Percentiles rank a stretch among this genome's conserved stretches.
Conservation (phyloP, 805 yeast species). For the Lachancea thermotolerans region DNA sequence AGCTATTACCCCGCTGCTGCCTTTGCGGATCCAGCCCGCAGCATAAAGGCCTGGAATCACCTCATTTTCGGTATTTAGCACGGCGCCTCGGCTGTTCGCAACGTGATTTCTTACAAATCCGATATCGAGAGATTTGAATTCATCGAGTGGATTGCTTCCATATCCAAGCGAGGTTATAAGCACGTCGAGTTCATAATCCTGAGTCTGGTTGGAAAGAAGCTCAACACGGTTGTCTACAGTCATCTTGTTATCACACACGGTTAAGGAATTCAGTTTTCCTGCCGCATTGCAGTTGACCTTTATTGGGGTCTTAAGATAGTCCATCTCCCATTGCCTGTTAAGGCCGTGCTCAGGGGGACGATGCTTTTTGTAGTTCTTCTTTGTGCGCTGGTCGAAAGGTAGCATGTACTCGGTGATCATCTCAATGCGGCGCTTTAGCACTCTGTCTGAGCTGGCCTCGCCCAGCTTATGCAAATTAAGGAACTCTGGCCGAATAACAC, state of each 20-base stretch:
- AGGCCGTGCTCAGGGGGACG: slow-evolving; percentile 11
- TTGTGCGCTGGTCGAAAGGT: slow-evolving; percentile 29
- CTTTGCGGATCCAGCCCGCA: slow-evolving; percentile 86
- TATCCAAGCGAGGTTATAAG: slow-evolving; percentile 82
- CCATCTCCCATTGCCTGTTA: slow-evolving; percentile 53
- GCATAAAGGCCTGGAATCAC: slow-evolving; percentile 54
- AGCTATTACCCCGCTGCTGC: slow-evolving; percentile 87
- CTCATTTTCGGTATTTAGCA: slow-evolving; percentile 23
- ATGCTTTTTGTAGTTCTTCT: slow-evolving; percentile 23
- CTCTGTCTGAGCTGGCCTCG: slow-evolving; percentile 37
- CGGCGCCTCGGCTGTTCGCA: slow-evolving; percentile 41
- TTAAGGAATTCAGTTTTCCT: slow-evolving; percentile 32
- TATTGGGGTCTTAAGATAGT: slow-evolving; percentile 62
- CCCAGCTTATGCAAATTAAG: slow-evolving; percentile 25
- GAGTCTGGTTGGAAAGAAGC: slow-evolving; percentile 19
- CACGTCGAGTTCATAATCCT: slow-evolving; percentile 46
- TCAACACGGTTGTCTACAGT: slow-evolving; percentile 21
- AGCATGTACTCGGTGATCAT: slow-evolving; percentile 48
- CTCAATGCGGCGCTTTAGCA: slow-evolving; percentile 58
- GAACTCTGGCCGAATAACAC: slow-evolving; percentile 37
- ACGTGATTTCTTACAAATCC: slow-evolving; percentile 48
- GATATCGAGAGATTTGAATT: slow-evolving; percentile 44
- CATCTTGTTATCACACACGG: slow-evolving; percentile 15
- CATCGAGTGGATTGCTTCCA: slow-evolving; percentile 57
- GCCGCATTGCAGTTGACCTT: slow-evolving; percentile 37